phyloP scores from a whole-genome alignment of 495 filamentous ascomycete genomes.

The Cudoniella acicularis region DNA sequence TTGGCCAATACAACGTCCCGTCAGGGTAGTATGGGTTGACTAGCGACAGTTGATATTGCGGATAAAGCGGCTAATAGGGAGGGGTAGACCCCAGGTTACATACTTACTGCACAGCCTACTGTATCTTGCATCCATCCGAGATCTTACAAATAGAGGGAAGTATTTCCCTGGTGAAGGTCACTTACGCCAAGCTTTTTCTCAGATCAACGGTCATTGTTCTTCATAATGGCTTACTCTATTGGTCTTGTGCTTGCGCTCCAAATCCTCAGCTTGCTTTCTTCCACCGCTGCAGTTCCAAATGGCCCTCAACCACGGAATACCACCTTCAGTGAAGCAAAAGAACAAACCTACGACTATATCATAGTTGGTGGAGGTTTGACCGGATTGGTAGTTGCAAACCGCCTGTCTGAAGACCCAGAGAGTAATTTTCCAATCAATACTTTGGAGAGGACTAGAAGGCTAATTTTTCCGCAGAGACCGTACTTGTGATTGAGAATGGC shows the following conservation, averaged over 20 bases:
- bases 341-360: background rate
- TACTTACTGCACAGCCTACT: too few relatives aligned
- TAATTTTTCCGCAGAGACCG: slow-evolving; percentile 29
- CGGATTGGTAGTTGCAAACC: background rate
- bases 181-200: background rate
- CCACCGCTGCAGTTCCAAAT: background rate
- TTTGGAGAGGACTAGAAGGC: background rate
- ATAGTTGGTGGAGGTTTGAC: background rate
- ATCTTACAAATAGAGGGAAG: too few relatives aligned
- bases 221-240: background rate
- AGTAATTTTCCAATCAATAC: background rate
- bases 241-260: background rate
- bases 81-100: too few relatives aligned
- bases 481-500: slow-evolving; percentile 40
- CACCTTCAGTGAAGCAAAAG: background rate
- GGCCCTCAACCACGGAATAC: background rate
- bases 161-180: too few relatives aligned
- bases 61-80: too few relatives aligned
- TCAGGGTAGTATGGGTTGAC: too few relatives aligned
- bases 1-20: too few relatives aligned
- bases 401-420: background rate
- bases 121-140: too few relatives aligned
- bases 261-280: background rate
- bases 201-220: background rate
- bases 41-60: too few relatives aligned